Evolutionary conservation across 306 rosid genomes (phyloP).

Genomic region (Nissolia schottii): DNA sequence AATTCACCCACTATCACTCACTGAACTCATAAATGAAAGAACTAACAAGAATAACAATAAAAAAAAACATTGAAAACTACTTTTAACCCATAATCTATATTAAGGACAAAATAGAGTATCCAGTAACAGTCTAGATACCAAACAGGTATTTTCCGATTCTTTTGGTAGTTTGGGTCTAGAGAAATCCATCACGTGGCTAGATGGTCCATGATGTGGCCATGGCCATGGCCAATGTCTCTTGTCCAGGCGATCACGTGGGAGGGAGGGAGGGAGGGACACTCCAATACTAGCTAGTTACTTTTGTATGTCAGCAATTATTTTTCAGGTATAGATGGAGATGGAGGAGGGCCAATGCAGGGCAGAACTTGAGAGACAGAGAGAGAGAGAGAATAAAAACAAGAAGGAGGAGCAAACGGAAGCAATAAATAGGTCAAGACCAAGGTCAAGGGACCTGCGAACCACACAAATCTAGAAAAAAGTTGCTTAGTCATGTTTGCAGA

Average conservation of each 20-base stretch:
- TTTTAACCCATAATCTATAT: too few species aligned
- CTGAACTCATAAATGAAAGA: too few species aligned
- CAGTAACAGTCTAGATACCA: too few species aligned
- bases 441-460: conserved; percentile 10
- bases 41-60: too few species aligned
- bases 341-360: conserved; percentile 12
- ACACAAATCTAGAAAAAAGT: conserved; percentile 15
- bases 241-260: neutral
- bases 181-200: neutral
- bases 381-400: too few species aligned
- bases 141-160: too few species aligned
- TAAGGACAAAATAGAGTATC: too few species aligned
- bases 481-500: neutral
- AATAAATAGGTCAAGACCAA: conserved; percentile 8
- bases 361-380: too few species aligned
- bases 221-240: neutral
- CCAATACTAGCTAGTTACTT: too few species aligned
- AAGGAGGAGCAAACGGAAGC: neutral
- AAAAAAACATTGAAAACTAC: too few species aligned
- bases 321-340: conserved; percentile 6
- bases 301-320: neutral
- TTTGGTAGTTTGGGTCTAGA: too few species aligned
- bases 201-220: neutral
- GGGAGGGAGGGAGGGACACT: neutral
- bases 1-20: too few species aligned